phyloP scores from a whole-genome alignment of 495 filamentous ascomycete species.

The Friedmanniomyces endolithicus region DNA sequence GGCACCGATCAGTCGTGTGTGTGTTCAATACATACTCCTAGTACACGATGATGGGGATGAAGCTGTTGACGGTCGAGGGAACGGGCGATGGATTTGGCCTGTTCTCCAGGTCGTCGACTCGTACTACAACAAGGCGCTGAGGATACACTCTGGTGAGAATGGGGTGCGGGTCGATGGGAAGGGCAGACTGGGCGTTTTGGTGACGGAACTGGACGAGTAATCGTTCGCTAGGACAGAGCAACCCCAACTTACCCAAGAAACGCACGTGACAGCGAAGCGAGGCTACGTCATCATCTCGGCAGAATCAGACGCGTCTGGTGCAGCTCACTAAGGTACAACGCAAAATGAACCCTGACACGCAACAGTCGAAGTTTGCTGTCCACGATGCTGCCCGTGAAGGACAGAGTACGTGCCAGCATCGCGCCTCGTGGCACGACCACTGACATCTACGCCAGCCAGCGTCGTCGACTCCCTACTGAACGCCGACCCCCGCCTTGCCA shows the following conservation, averaged over 20 bases:
- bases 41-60: slow-evolving; percentile 15
- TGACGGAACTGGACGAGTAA: neutral
- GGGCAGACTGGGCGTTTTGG: slow-evolving; percentile 3
- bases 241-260: too few relatives aligned
- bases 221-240: too few relatives aligned
- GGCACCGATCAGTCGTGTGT: slow-evolving; percentile 62
- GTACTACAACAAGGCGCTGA: slow-evolving; percentile 78
- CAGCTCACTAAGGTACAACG: neutral
- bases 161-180: slow-evolving; percentile 13
- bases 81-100: slow-evolving; percentile 50
- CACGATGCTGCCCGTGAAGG: slow-evolving; percentile 86
- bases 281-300: neutral
- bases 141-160: slow-evolving; percentile 54
- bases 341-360: slow-evolving; percentile 15
- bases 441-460: slow-evolving; percentile 47
- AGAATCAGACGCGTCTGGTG: neutral
- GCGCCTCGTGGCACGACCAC: slow-evolving; percentile 29
- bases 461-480: slow-evolving; percentile 29
- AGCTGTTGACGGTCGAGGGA: slow-evolving; percentile 9
- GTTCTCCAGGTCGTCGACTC: slow-evolving; percentile 67
- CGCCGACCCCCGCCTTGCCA: slow-evolving; percentile 69
- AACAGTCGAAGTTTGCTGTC: slow-evolving; percentile 57
- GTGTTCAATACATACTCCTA: slow-evolving; percentile 51
- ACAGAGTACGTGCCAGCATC: slow-evolving; percentile 45
- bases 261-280: neutral